phyloP scores from a whole-genome alignment of 2,329 filamentous ascomycete genomes.

The Scortechinia acanthostroma region DNA sequence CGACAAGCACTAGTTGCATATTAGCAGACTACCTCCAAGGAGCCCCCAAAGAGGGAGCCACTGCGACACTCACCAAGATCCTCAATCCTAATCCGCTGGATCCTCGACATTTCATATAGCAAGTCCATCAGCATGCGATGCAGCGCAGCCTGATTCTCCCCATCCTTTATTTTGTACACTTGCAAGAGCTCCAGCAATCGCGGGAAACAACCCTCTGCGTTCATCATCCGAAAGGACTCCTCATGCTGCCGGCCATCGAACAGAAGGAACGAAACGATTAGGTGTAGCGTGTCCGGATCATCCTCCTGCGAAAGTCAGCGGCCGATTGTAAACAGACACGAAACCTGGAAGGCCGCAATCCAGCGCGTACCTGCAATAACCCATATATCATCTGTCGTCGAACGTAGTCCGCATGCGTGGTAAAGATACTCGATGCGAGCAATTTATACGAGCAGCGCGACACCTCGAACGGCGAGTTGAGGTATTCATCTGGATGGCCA shows the following conservation, averaged over 20 bases:
- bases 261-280: constrained; percentile 58
- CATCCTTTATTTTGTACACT: constrained; percentile 15
- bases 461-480: constrained; percentile 56
- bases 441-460: constrained; percentile 58
- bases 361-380: constrained; percentile 30
- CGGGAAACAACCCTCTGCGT: constrained; percentile 57
- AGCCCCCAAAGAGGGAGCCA: no score
- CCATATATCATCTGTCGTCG: constrained; percentile 65
- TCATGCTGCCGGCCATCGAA: constrained; percentile 62
- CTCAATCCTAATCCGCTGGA: constrained; percentile 54
- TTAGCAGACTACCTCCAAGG: no score
- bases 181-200: constrained; percentile 54
- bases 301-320: no score
- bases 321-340: no score
- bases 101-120: constrained; percentile 67
- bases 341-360: no score
- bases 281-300: constrained; percentile 50
- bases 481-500: constrained; percentile 31
- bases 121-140: constrained; percentile 61
- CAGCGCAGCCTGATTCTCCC: constrained; percentile 42
- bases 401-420: constrained; percentile 59
- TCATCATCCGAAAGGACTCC: constrained; percentile 62
- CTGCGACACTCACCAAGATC: constrained; percentile 32
- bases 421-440: constrained; percentile 52
- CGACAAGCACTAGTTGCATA: constrained; percentile 42